phyloP scores from a whole-genome alignment of 768 basidiomycete genomes.

The Boletus bicolor region DNA sequence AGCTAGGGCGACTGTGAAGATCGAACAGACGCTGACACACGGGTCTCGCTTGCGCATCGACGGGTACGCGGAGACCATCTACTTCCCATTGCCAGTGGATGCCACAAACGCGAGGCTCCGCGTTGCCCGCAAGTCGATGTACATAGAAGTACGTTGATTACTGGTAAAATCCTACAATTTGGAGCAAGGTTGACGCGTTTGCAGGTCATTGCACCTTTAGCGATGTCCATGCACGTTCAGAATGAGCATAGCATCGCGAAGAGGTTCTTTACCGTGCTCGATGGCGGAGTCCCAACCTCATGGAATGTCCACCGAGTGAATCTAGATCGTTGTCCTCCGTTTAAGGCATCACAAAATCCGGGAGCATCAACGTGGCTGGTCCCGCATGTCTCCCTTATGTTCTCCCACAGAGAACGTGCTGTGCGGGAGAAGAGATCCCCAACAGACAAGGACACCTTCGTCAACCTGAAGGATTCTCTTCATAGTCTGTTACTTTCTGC shows the following conservation, averaged over 20 bases:
- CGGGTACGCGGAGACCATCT: conserved; percentile 25
- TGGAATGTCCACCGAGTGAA: conserved; percentile 43
- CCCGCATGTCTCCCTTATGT: conserved; percentile 30
- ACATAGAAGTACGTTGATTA: conserved; percentile 35
- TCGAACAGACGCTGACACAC: conserved; percentile 7
- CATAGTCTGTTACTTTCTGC: conserved; percentile 26
- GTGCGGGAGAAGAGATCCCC: background rate
- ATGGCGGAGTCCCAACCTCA: conserved; percentile 8
- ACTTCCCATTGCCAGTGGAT: conserved; percentile 45
- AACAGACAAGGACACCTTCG: conserved; percentile 23
- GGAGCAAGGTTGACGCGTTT: background rate
- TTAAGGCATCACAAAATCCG: conserved; percentile 22
- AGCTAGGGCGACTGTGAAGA: conserved; percentile 17
- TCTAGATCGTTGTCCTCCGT: conserved; percentile 32
- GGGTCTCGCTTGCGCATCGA: conserved; percentile 10
- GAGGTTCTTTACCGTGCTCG: conserved; percentile 29
- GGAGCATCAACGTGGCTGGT: conserved; percentile 30
- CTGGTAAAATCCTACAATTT: background rate
- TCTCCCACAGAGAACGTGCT: conserved; percentile 32
- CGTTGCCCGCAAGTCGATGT: conserved; percentile 54
- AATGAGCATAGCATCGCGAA: conserved; percentile 19
- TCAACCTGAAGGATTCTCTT: conserved; percentile 34
- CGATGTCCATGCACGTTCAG: conserved; percentile 12
- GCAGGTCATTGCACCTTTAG: conserved; percentile 22
- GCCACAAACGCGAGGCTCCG: conserved; percentile 37